phyloP scores from a whole-genome alignment of 176 grass and related monocot species.

The Zoysia japonica region DNA sequence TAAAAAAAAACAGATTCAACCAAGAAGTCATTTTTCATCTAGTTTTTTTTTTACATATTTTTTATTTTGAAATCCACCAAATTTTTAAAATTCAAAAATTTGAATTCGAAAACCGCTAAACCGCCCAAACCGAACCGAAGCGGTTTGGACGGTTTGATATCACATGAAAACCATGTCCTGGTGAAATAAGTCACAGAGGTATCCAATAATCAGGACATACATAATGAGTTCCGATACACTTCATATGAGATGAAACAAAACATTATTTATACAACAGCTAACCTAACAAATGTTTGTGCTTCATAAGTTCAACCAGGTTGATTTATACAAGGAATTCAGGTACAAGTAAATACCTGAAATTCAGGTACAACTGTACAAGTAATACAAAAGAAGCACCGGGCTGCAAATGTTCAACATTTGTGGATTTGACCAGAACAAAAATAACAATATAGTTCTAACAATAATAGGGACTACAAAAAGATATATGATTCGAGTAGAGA shows the following conservation, averaged over 20 bases:
- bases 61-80: too few relatives aligned
- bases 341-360: slow-evolving; percentile 78
- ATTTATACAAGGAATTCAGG: slow-evolving; percentile 18
- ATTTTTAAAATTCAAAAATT: too few relatives aligned
- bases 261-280: not conserved
- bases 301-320: not conserved
- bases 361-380: slow-evolving; percentile 29
- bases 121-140: too few relatives aligned
- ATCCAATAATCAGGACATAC: too few relatives aligned
- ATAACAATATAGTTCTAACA: slow-evolving; percentile 9
- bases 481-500: not conserved
- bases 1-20: too few relatives aligned
- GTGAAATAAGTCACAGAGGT: too few relatives aligned
- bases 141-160: too few relatives aligned
- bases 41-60: too few relatives aligned
- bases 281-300: slow-evolving; percentile 10
- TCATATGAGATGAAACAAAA: not conserved
- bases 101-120: too few relatives aligned
- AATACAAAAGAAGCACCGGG: not conserved
- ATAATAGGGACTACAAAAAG: not conserved
- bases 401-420: not conserved
- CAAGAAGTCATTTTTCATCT: too few relatives aligned
- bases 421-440: not conserved
- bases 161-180: too few relatives aligned
- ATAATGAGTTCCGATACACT: slow-evolving; percentile 17